phyloP scores from a whole-genome alignment of 345 rosid genomes.

The Noccaea bulbosa region DNA sequence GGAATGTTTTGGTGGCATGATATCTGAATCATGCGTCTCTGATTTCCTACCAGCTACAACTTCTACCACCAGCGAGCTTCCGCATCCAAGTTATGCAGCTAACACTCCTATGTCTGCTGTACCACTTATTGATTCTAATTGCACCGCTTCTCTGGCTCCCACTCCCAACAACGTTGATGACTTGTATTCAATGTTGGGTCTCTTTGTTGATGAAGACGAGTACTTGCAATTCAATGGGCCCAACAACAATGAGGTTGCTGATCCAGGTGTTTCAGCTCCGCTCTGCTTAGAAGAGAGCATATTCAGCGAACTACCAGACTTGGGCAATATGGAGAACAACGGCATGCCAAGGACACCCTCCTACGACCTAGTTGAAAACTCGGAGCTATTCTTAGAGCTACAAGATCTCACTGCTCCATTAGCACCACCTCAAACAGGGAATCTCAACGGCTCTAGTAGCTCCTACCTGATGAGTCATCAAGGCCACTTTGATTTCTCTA shows the following conservation, averaged over 20 bases:
- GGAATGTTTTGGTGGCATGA: conserved; percentile 28
- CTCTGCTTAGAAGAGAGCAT: conserved; percentile 29
- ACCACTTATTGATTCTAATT: conserved; percentile 18
- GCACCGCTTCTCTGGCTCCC: conserved; percentile 14
- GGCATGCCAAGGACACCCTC: conserved; percentile 29
- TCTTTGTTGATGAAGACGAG: conserved; percentile 37
- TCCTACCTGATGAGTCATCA: conserved; percentile 7
- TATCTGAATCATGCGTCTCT: conserved; percentile 37
- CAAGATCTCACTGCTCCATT: conserved; percentile 39
- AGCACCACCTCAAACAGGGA: conserved; percentile 16
- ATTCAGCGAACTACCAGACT: conserved; percentile 31
- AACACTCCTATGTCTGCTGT: conserved; percentile 27
- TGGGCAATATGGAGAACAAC: conserved; percentile 26
- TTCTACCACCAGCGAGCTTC: conserved; percentile 15
- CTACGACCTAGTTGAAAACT: conserved; percentile 38
- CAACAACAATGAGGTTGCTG: conserved; percentile 36
- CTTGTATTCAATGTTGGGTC: conserved; percentile 39
- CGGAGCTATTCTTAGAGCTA: conserved; percentile 38
- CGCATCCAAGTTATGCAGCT: conserved; percentile 20
- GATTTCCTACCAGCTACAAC: conserved; percentile 18
- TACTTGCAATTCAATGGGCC: conserved; percentile 8
- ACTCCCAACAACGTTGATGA: conserved; percentile 30
- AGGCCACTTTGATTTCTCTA: conserved; percentile 29
- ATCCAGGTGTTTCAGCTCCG: conserved; percentile 11
- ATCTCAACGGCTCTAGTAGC: conserved; percentile 9